Conservation (phyloP, 768 basidiomycete species). For the Nevesoporus exiguus region DNA sequence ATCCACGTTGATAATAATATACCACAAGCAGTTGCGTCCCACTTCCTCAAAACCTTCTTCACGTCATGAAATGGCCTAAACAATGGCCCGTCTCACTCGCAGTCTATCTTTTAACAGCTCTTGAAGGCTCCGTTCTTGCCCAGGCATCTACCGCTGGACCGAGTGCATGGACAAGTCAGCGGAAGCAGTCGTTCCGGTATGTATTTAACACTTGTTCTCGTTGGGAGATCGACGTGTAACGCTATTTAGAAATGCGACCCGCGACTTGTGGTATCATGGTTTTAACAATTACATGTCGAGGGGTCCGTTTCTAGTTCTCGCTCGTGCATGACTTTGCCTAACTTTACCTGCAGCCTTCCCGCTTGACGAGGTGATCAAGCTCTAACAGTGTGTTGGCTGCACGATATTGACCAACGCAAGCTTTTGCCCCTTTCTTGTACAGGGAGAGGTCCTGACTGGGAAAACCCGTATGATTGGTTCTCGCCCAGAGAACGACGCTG, state of each 20-base stretch:
- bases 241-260: constrained; percentile 56
- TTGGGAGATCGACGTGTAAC: neutral
- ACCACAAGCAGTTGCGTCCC: constrained; percentile 6
- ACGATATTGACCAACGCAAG: constrained; percentile 37
- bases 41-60: constrained; percentile 3
- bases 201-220: constrained; percentile 15
- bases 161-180: constrained; percentile 52
- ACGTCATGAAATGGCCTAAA: constrained; percentile 40
- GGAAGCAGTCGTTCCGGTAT: constrained; percentile 57
- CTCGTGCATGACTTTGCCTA: constrained; percentile 16
- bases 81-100: constrained; percentile 52
- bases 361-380: constrained; percentile 64
- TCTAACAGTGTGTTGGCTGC: constrained; percentile 5
- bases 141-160: constrained; percentile 20
- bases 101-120: constrained; percentile 36
- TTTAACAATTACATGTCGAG: constrained; percentile 84
- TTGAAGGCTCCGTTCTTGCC: constrained; percentile 28
- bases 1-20: constrained; percentile 21
- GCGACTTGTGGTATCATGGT: constrained; percentile 87
- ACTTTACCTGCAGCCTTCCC: constrained; percentile 68
- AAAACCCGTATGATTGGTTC: constrained; percentile 59
- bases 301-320: constrained; percentile 43
- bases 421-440: constrained; percentile 86
- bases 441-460: constrained; percentile 86
- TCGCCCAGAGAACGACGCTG: constrained; percentile 6